Base-by-base conservation (phyloP, 179 eudicot species). In the Vitellaria paradoxa region DNA sequence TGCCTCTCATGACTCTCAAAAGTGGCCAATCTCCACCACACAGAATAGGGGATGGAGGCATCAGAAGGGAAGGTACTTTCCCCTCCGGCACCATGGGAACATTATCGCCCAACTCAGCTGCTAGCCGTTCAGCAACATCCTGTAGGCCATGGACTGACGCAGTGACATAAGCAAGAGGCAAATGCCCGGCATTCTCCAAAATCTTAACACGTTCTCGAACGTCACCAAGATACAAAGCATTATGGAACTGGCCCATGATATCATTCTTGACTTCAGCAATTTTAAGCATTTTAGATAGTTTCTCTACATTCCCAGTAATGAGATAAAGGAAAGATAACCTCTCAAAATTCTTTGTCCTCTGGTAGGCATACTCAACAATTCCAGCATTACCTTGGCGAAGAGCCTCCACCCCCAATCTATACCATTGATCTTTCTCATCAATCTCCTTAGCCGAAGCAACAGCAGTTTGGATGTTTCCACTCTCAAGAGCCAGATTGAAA, bases 341-440 rank as follows among this genome's bases (percentile, higher is more conserved):
- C 85, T 88, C 97, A 60, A 94, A 92, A 79, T 94, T 94, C 84
- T 93, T 92, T 37, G 98, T 94, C 80, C 86, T 92, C 85, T 94
- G 98, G 82, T 94, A 92, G 9, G 97, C 92, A 84, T 92, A 92
- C 81, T 94, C 98, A 59, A 94, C 97, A 70, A 94, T 94, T 53
- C 92, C 96, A 20, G 98, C 87, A 84, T 94, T 94, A 61, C 98
- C 97, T 86, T 94, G 98, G 56, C 98, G 97, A 80, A 94, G 92
- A 62, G 98, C 94, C 88, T 94, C 98, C 70, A 94, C 92, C n/a
- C 98, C 98, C 69, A 94, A 81, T 70, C 84, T 91, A 81, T 94
- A 94, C 97, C 98, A 94, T 77, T 91, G 85, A 77, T 91, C 94
- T 79, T 92, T 94, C 85, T 94, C 97, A 74, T 94, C 96, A 70